Conservation (phyloP, 2,329 filamentous ascomycete genomes). For the Claviceps maximensis region DNA sequence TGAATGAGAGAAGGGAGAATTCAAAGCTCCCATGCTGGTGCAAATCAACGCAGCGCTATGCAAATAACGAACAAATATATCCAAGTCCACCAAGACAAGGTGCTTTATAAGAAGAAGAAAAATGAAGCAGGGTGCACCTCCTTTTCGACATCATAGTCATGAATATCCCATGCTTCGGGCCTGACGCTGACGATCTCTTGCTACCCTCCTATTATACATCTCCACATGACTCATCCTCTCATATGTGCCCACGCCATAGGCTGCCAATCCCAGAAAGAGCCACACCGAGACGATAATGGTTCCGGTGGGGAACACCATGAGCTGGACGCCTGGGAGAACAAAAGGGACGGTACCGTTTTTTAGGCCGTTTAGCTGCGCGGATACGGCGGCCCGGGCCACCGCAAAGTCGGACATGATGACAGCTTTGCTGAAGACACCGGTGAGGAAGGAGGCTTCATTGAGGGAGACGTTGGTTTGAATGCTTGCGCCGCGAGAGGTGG, state of each 20-base stretch:
- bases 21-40: background rate
- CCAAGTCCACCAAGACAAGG: no score
- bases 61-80: no score
- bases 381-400: conserved; percentile 35
- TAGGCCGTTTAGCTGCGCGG: conserved; percentile 30
- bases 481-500: conserved; percentile 32
- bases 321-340: conserved; percentile 52
- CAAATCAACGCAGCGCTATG: background rate
- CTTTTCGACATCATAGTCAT: no score
- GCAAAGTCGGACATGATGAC: conserved; percentile 38
- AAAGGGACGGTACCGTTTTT: conserved; percentile 46
- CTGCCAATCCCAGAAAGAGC: conserved; percentile 41
- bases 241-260: conserved; percentile 51
- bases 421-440: conserved; percentile 52
- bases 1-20: background rate
- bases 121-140: no score
- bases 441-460: conserved; percentile 58
- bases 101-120: no score
- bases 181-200: background rate
- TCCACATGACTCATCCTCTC: conserved; percentile 54
- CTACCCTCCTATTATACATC: conserved; percentile 36
- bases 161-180: no score
- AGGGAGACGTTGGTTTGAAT: conserved; percentile 53
- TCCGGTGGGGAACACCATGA: conserved; percentile 58
- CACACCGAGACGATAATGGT: conserved; percentile 53